phyloP scores from a whole-genome alignment of 768 basidiomycete genomes.

The Leccinum pellstonianum region DNA sequence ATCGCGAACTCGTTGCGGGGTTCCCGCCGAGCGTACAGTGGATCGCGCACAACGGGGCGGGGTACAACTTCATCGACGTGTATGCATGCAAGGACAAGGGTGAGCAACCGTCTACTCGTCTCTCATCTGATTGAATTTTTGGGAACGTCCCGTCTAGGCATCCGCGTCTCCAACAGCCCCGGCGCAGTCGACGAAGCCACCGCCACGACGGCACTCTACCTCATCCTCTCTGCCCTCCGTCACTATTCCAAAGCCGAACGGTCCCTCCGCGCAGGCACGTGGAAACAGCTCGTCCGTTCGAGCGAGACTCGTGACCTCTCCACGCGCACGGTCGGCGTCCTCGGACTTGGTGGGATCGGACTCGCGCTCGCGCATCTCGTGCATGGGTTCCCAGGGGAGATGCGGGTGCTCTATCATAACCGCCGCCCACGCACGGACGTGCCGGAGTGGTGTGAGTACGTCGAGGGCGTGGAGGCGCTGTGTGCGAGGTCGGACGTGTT shows the following conservation, averaged over 20 bases:
- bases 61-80: conserved; percentile 83
- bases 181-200: conserved; percentile 88
- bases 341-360: conserved; percentile 82
- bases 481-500: conserved; percentile 75
- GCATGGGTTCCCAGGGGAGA: conserved; percentile 67
- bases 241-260: conserved; percentile 68
- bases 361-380: conserved; percentile 66
- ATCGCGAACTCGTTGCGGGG: conserved; percentile 52
- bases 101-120: conserved; percentile 37
- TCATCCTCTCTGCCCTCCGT: conserved; percentile 74
- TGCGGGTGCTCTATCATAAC: conserved; percentile 85
- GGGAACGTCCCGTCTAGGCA: conserved; percentile 28
- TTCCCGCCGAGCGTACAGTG: conserved; percentile 68
- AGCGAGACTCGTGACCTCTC: conserved; percentile 60
- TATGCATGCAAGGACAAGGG: conserved; percentile 68
- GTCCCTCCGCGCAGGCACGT: conserved; percentile 48
- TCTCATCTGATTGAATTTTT: background rate
- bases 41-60: conserved; percentile 88
- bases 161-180: conserved; percentile 86
- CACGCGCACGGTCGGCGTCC: conserved; percentile 65
- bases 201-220: conserved; percentile 82
- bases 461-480: conserved; percentile 60
- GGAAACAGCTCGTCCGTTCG: conserved; percentile 55
- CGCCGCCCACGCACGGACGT: conserved; percentile 54
- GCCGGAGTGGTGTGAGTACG: conserved; percentile 78